A percentile compares a stretch with the other conserved stretches of the same genome.
Evolutionary conservation across 164 flowering plant genomes (phyloP).

Genomic region (Vitis labrusca): DNA sequence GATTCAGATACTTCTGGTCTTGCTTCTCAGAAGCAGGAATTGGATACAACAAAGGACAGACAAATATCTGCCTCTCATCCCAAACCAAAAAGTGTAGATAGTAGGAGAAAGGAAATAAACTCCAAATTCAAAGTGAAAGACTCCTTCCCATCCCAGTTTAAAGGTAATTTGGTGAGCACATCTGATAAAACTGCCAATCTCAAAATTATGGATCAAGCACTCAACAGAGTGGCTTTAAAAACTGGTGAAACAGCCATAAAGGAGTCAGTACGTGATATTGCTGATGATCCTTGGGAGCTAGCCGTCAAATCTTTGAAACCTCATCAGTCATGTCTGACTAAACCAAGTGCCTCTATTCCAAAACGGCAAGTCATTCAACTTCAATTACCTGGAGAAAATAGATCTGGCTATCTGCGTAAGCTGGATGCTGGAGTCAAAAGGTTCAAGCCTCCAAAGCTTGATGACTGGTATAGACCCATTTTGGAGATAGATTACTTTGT

Average conservation of each 20-base stretch:
- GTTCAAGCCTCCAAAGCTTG: slow-evolving; percentile 77
- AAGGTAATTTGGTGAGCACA: slow-evolving; percentile 18
- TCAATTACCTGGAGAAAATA: slow-evolving; percentile 43
- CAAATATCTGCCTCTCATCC: slow-evolving; percentile 5
- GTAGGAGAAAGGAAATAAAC: slow-evolving; percentile 13
- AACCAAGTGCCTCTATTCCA: slow-evolving; percentile 42
- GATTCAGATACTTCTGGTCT: slow-evolving; percentile 13
- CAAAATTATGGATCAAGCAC: slow-evolving; percentile 21
- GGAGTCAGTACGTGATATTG: slow-evolving; percentile 38
- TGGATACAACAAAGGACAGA: slow-evolving; percentile 17
- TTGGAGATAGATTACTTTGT: slow-evolving; percentile 82
- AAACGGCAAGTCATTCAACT: slow-evolving; percentile 88
- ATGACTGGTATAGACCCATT: slow-evolving; percentile 86
- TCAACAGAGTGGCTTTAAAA: slow-evolving; percentile 14
- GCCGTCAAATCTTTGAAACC: slow-evolving; percentile 41
- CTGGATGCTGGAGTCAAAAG: slow-evolving; percentile 50
- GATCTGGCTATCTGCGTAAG: slow-evolving; percentile 43
- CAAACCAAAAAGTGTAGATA: slow-evolving; percentile 20
- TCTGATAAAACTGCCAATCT: slow-evolving; percentile 21
- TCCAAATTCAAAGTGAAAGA: slow-evolving; percentile 12
- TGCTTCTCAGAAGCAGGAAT: slow-evolving; percentile 24
- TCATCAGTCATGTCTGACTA: slow-evolving; percentile 30
- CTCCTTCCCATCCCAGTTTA: slow-evolving; percentile 7
- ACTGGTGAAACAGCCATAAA: slow-evolving; percentile 29
- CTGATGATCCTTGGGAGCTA: slow-evolving; percentile 56